A percentile compares a stretch with the other conserved stretches of the same genome.
These are phyloP conservation scores for Leptosphaerulina australis DNA, from an alignment of 2,329 filamentous ascomycete species.

Conservation along the genomic window DNA sequence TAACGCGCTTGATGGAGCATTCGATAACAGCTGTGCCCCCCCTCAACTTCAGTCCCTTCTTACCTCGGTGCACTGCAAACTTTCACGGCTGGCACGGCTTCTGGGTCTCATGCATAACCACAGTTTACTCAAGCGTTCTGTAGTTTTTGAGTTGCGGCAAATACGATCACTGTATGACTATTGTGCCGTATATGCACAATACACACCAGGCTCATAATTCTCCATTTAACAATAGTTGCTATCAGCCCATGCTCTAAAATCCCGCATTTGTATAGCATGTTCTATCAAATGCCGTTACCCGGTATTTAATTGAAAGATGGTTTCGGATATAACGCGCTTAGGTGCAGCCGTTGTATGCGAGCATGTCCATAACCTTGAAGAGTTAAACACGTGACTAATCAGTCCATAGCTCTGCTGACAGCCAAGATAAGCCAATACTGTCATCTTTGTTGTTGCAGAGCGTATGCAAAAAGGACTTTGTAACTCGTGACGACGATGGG, in stretches of 20 bases:
- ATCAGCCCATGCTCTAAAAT: conserved; percentile 2
- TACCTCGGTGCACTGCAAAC: background rate
- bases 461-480: background rate
- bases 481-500: conserved; percentile 3
- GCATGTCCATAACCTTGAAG: background rate
- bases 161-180: background rate
- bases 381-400: background rate
- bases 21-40: background rate
- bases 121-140: too few species aligned
- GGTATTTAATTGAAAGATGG: background rate
- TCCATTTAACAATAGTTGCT: conserved; percentile 22
- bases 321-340: background rate
- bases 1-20: background rate
- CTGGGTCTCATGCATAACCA: too few species aligned
- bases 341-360: background rate
- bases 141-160: too few species aligned
- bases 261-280: background rate
- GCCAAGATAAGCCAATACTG: background rate
- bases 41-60: background rate
- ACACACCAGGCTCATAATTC: background rate
- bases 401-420: too few species aligned
- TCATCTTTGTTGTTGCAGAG: background rate
- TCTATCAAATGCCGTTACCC: conserved; percentile 1
- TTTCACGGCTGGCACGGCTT: background rate
- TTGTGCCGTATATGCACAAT: background rate